These are phyloP conservation scores for Dimocarpus longan DNA, from an alignment of 345 rosid species.

Conservation along the genomic window DNA sequence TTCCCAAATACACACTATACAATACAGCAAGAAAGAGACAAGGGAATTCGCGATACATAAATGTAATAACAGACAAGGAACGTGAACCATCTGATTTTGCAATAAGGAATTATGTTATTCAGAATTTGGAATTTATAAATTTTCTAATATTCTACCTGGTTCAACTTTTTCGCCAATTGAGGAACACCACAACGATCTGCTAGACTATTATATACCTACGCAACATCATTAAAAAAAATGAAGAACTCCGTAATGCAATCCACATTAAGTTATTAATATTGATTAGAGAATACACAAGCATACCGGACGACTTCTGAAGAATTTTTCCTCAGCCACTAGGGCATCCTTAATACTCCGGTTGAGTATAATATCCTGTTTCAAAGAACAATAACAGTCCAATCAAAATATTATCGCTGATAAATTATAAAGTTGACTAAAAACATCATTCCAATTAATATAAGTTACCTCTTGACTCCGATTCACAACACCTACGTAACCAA, in stretches of 20 bases:
- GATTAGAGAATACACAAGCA: conserved; percentile 30
- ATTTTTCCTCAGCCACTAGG: conserved; percentile 84
- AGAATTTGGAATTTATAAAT: conserved; percentile 10
- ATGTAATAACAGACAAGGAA: neutral
- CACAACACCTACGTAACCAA: conserved; percentile 95
- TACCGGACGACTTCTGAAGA: conserved; percentile 94
- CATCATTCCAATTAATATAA: neutral
- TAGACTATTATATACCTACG: conserved; percentile 76
- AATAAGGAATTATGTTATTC: neutral
- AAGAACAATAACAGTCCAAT: conserved; percentile 11
- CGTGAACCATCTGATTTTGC: conserved; percentile 3
- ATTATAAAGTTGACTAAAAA: neutral
- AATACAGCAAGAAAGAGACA: neutral
- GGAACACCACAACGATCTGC: conserved; percentile 96
- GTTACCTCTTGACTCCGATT: conserved; percentile 96
- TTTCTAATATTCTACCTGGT: conserved; percentile 59
- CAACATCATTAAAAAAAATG: conserved; percentile 2
- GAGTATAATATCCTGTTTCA: conserved; percentile 68
- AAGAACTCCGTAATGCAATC: conserved; percentile 13
- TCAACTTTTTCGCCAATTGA: conserved; percentile 91
- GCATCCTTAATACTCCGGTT: conserved; percentile 96
- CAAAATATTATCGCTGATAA: conserved; percentile 2
- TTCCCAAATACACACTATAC: neutral
- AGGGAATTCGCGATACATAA: neutral
- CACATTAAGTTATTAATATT: conserved; percentile 15